Evolutionary conservation across 306 rosid species (phyloP).

Genomic region (Cicer judaicum): DNA sequence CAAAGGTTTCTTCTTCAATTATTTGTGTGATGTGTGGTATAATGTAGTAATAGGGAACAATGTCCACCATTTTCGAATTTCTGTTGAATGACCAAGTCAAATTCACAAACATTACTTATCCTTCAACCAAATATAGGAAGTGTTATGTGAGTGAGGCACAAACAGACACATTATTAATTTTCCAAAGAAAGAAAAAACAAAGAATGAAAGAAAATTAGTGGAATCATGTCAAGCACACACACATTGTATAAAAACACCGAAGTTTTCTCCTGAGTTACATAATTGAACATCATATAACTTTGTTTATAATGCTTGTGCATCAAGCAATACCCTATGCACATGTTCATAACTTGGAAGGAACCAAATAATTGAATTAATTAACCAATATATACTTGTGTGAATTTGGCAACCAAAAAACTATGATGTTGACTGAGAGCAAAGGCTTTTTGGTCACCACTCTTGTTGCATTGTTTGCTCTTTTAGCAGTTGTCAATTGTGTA

Average conservation of each 20-base stretch:
- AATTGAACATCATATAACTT: not conserved
- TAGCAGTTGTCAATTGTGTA: not conserved
- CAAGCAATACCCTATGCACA: slow-evolving; percentile 12
- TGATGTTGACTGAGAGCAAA: slow-evolving; percentile 24
- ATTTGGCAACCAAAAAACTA: not conserved
- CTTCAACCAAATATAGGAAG: slow-evolving; percentile 26
- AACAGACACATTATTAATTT: not conserved
- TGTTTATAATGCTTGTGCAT: slow-evolving; percentile 3
- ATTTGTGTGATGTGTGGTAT: slow-evolving; percentile 3
- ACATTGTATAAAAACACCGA: slow-evolving; percentile 3
- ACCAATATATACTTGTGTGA: not conserved
- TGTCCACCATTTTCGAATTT: not conserved
- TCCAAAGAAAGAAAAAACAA: not conserved
- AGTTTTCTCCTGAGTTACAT: slow-evolving; percentile 26
- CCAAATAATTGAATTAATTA: slow-evolving; percentile 7
- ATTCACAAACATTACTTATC: slow-evolving; percentile 9
- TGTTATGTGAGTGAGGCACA: slow-evolving; percentile 23
- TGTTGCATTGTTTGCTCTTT: not conserved
- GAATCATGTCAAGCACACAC: slow-evolving; percentile 6
- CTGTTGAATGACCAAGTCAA: slow-evolving; percentile 38
- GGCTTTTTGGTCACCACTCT: slow-evolving; percentile 12
- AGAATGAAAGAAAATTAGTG: slow-evolving; percentile 7
- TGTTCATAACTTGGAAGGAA: slow-evolving; percentile 3
- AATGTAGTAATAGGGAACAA: not conserved
- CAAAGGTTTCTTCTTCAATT: not conserved